Percentiles rank a stretch among this genome's conserved stretches.
These are phyloP conservation scores for Cucurbita ficifolia DNA, from an alignment of 306 rosid genomes.

Conservation along the genomic window DNA sequence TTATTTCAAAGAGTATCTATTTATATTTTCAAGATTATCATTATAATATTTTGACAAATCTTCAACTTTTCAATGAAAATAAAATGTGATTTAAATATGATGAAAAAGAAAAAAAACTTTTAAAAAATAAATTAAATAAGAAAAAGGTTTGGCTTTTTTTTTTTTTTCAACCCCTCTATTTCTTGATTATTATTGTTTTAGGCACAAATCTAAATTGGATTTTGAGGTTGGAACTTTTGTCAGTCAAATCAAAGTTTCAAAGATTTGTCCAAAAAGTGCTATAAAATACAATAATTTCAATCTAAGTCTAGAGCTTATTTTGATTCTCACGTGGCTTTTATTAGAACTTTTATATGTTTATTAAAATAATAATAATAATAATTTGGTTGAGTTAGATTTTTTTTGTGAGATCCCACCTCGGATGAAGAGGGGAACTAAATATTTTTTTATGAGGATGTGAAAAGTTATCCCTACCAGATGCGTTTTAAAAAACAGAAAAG, in stretches of 20 bases:
- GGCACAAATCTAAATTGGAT: neutral
- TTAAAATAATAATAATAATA: too few species aligned
- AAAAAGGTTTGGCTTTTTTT: neutral
- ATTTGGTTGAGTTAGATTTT: too few species aligned
- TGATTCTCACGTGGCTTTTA: neutral
- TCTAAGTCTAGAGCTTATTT: neutral
- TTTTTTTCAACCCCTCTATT: neutral
- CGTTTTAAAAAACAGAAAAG: too few species aligned
- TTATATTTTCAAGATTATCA: neutral
- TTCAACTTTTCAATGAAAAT: neutral
- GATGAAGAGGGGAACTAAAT: too few species aligned
- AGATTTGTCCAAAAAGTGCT: neutral
- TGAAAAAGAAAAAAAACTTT: neutral
- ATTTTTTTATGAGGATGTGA: too few species aligned
- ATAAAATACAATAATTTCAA: neutral
- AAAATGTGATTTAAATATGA: neutral
- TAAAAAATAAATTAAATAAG: neutral
- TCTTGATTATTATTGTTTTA: neutral
- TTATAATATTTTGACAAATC: neutral
- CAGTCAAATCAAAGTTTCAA: neutral
- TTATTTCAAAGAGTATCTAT: neutral
- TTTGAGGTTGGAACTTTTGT: neutral
- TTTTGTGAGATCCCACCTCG: too few species aligned
- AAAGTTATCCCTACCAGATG: too few species aligned
- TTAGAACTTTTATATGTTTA: too few species aligned